Conservation (phyloP, 805 yeast species). For the Ogataea philodendri region DNA sequence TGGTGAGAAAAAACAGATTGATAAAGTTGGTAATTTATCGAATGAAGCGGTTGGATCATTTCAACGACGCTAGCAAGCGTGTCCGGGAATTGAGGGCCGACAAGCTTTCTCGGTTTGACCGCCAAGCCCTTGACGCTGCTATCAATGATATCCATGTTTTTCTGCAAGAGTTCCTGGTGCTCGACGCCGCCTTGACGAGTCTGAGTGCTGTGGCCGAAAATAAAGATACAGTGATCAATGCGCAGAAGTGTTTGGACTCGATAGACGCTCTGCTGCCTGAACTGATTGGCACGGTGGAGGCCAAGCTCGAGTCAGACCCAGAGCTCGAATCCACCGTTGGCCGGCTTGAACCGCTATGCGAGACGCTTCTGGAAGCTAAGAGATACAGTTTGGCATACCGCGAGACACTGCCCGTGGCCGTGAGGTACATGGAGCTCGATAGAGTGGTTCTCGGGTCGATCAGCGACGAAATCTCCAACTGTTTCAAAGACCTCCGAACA, state of each 20-base stretch:
- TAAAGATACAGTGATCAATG: not conserved
- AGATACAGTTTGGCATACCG: slow-evolving; percentile 31
- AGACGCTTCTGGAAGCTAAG: slow-evolving; percentile 28
- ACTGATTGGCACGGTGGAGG: slow-evolving; percentile 16
- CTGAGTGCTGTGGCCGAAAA: slow-evolving; percentile 3
- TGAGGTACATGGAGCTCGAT: slow-evolving; percentile 45
- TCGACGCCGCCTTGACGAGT: slow-evolving; percentile 5
- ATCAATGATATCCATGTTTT: not conserved
- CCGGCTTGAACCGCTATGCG: slow-evolving; percentile 32
- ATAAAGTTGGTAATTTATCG: slow-evolving; percentile 3
- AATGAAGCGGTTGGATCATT: slow-evolving; percentile 9
- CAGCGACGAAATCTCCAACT: slow-evolving; percentile 37
- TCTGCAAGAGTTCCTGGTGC: slow-evolving; percentile 1
- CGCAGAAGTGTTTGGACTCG: slow-evolving; percentile 1
- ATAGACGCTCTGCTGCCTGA: slow-evolving; percentile 1
- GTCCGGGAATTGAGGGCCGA: not conserved
- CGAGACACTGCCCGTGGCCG: slow-evolving; percentile 37
- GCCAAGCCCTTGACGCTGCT: not conserved
- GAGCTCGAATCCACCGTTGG: slow-evolving; percentile 5
- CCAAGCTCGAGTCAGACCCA: slow-evolving; percentile 25
- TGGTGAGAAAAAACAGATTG: slow-evolving; percentile 7
- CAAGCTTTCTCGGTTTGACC: not conserved
- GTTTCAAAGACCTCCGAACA: slow-evolving; percentile 36
- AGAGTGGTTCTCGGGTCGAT: slow-evolving; percentile 42
- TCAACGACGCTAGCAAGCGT: slow-evolving; percentile 4